Evolutionary conservation across 192 early-diverging fungal species (phyloP).

Genomic region (Ramicandelaber brevisporus): DNA sequence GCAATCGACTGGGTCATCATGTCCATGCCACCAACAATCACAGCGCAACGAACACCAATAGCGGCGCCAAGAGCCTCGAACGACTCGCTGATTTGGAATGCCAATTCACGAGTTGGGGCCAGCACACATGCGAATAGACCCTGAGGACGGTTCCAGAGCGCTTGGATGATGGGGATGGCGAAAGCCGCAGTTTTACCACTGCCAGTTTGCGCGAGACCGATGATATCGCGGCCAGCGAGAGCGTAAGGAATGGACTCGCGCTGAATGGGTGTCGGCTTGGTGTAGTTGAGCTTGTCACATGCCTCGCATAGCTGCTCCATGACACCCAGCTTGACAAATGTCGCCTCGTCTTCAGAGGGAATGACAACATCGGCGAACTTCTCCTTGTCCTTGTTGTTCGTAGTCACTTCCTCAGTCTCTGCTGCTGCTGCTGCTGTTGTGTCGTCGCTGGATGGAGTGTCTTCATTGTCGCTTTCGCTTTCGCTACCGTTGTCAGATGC

Average conservation of each 20-base stretch:
- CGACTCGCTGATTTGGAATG: constrained; percentile 80
- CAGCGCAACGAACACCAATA: constrained; percentile 78
- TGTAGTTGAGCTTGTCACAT: constrained; percentile 69
- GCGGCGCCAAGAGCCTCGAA: constrained; percentile 71
- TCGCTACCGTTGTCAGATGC: too few relatives aligned
- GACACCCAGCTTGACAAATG: too few relatives aligned
- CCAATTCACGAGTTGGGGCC: constrained; percentile 92
- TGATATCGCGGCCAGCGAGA: constrained; percentile 74
- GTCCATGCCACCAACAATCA: constrained; percentile 91
- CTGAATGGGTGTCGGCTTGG: constrained; percentile 79
- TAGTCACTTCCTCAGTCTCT: too few relatives aligned
- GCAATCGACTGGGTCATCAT: constrained; percentile 90
- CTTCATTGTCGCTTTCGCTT: too few relatives aligned
- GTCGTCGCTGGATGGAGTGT: too few relatives aligned
- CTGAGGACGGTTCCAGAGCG: constrained; percentile 65
- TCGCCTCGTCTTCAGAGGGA: too few relatives aligned
- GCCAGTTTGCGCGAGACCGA: constrained; percentile 94
- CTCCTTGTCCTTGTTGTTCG: too few relatives aligned
- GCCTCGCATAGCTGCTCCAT: constrained; percentile 69
- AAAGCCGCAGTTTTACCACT: constrained; percentile 77
- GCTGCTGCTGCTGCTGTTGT: too few relatives aligned
- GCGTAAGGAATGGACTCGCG: constrained; percentile 74
- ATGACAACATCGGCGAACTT: too few relatives aligned
- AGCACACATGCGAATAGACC: constrained; percentile 85
- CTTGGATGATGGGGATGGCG: constrained; percentile 63